Evolutionary conservation across 2,329 filamentous ascomycete species (phyloP).

Genomic region (Penicillium sp.): DNA sequence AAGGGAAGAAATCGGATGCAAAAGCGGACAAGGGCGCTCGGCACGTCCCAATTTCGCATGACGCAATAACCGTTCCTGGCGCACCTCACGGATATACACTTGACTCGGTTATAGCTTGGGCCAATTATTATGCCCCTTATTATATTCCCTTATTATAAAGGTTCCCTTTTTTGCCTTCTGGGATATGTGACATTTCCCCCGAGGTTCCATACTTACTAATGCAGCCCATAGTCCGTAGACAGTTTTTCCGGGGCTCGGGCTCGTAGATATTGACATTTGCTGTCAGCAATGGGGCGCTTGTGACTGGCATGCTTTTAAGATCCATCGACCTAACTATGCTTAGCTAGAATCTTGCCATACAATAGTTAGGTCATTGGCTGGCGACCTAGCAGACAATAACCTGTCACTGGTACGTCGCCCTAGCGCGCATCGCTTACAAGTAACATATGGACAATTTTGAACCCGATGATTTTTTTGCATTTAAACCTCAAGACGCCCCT

Average conservation of each 20-base stretch:
- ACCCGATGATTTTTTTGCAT: conserved; percentile 38
- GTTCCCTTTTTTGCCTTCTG: no score
- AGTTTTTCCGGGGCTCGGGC: neutral
- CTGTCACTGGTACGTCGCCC: no score
- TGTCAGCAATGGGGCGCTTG: neutral
- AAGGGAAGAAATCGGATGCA: conserved; percentile 18
- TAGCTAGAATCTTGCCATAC: no score
- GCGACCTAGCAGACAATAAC: no score
- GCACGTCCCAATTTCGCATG: conserved; percentile 24
- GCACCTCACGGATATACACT: conserved; percentile 1
- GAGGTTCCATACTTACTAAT: neutral
- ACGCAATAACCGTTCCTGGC: conserved; percentile 27
- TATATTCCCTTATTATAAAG: no score
- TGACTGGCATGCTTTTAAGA: no score
- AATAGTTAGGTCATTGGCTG: neutral
- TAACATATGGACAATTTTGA: conserved; percentile 8
- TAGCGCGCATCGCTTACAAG: no score
- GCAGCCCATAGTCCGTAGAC: neutral
- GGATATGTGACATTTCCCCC: no score
- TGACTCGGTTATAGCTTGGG: conserved; percentile 3
- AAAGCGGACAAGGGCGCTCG: conserved; percentile 19
- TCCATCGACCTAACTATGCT: no score
- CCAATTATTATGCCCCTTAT: neutral
- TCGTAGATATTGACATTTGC: neutral
- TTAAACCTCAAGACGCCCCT: conserved; percentile 39